These are phyloP conservation scores for Spiraea crenata DNA, from an alignment of 331 rosid species.

Conservation along the genomic window DNA sequence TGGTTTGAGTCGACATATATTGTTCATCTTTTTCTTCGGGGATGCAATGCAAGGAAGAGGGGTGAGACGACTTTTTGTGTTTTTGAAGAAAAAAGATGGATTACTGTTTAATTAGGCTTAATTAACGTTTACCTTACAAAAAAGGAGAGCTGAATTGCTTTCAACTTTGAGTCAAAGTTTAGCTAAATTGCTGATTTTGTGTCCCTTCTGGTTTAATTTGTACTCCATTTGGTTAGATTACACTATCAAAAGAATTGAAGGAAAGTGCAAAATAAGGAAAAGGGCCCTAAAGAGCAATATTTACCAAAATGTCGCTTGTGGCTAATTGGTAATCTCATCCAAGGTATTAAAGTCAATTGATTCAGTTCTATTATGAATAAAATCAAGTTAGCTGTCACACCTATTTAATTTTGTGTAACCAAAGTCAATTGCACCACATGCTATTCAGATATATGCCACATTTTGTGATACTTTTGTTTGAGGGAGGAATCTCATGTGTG, in stretches of 20 bases:
- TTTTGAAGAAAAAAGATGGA: neutral
- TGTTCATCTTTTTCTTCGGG: neutral
- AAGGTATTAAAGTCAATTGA: too few relatives aligned
- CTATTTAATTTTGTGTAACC: neutral
- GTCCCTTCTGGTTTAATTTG: too few relatives aligned
- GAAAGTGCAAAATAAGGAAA: neutral
- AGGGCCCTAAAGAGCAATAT: neutral
- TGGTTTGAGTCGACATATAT: conserved; percentile 12
- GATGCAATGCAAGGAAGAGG: neutral
- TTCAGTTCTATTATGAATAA: too few relatives aligned
- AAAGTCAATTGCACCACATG: conserved; percentile 7
- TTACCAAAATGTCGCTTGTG: too few relatives aligned
- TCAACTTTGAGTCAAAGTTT: conserved; percentile 1
- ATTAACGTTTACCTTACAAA: neutral
- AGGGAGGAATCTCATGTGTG: too few relatives aligned
- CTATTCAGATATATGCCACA: neutral
- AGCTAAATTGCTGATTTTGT: neutral
- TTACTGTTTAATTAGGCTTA: neutral
- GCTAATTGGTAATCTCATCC: too few relatives aligned
- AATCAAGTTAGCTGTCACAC: neutral
- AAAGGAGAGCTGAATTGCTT: neutral
- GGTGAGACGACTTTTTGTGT: conserved; percentile 7
- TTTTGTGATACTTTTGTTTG: neutral
- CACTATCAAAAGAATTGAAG: too few relatives aligned
- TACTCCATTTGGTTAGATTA: too few relatives aligned